These are phyloP conservation scores for Podaxis sp. DNA, from an alignment of 768 basidiomycete genomes.

Conservation along the genomic window DNA sequence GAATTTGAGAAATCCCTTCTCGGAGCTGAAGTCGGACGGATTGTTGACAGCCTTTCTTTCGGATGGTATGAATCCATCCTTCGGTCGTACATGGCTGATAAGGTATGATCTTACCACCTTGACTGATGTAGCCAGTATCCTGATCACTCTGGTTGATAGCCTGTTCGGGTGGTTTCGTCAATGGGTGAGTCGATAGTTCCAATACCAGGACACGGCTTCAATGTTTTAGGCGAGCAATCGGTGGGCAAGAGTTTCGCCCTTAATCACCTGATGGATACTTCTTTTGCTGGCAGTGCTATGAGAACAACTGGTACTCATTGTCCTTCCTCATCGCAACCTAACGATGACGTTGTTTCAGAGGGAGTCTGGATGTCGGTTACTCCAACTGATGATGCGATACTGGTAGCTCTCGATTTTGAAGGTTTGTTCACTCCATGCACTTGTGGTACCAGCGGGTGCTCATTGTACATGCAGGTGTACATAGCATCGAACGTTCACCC, in stretches of 20 bases:
- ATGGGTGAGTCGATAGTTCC: constrained; percentile 40
- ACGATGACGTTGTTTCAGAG: constrained; percentile 27
- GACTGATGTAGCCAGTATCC: not conserved
- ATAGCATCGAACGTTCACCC: constrained; percentile 61
- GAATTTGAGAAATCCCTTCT: constrained; percentile 52
- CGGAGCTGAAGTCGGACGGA: constrained; percentile 58
- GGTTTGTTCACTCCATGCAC: constrained; percentile 29
- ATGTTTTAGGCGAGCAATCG: constrained; percentile 51
- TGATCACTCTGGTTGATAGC: constrained; percentile 30
- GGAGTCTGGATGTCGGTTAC: constrained; percentile 71
- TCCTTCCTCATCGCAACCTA: not conserved
- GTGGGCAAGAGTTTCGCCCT: constrained; percentile 62
- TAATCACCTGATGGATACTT: constrained; percentile 63
- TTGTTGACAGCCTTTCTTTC: constrained; percentile 55
- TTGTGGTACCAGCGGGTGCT: not conserved
- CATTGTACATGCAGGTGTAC: constrained; percentile 40
- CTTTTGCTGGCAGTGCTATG: constrained; percentile 67
- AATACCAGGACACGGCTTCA: constrained; percentile 6
- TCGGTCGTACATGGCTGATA: constrained; percentile 59
- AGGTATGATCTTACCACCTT: constrained; percentile 32
- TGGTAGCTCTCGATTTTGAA: constrained; percentile 67
- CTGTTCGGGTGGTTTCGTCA: constrained; percentile 63
- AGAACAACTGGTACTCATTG: constrained; percentile 47
- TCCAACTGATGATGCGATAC: constrained; percentile 50
- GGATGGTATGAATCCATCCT: constrained; percentile 70